Conservation (phyloP, 2,329 filamentous ascomycete species). For the Penicillium sp. region DNA sequence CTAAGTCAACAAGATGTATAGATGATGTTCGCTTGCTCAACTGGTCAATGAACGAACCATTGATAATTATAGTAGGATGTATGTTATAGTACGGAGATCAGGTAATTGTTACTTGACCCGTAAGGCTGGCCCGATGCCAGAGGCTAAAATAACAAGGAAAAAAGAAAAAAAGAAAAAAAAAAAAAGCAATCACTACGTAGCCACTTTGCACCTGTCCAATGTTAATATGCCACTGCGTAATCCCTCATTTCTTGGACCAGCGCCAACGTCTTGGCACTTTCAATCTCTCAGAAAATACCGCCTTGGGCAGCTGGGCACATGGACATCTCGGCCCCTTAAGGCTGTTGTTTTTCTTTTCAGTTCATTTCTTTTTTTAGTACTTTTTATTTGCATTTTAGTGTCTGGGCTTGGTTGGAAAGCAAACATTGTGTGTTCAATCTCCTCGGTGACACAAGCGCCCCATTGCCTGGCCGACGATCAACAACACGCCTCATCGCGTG, state of each 20-base stretch:
- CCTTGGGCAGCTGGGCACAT: background rate
- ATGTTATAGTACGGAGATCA: no score
- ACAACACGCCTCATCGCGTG: slow-evolving; percentile 16
- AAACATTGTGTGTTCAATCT: background rate
- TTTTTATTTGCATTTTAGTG: background rate
- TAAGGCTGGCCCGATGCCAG: background rate
- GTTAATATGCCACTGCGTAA: slow-evolving; percentile 6
- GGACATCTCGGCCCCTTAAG: background rate
- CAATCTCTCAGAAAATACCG: background rate
- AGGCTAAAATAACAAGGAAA: background rate
- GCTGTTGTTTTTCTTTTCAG: no score
- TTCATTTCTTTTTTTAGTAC: background rate
- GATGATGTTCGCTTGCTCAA: no score
- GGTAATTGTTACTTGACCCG: no score
- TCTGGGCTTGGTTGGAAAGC: background rate
- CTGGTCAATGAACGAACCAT: no score
- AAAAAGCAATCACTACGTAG: background rate
- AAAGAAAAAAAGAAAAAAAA: background rate
- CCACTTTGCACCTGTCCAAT: background rate
- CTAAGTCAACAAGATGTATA: no score
- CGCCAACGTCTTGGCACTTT: slow-evolving; percentile 9
- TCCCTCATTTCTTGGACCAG: slow-evolving; percentile 6
- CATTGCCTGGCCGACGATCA: slow-evolving; percentile 27
- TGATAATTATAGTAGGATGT: no score
- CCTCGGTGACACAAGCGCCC: background rate